Percentiles rank a stretch among this genome's conserved stretches.
phyloP scores from a whole-genome alignment of 371 early-diverging fungal species.

The Chytridium lagenaria region DNA sequence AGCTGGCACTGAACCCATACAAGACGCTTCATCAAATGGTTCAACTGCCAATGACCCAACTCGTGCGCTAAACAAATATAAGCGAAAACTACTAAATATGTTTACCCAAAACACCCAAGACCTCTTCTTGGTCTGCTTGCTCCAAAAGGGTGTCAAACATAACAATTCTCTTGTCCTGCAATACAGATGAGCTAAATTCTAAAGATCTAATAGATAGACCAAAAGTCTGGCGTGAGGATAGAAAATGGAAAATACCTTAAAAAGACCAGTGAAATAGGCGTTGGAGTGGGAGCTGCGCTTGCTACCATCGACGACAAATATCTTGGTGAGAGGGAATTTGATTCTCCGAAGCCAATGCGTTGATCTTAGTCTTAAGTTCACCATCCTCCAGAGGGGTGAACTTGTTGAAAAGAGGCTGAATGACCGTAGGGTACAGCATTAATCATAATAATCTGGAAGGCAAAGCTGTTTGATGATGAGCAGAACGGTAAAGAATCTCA shows the following conservation, averaged over 20 bases:
- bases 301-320: conserved; percentile 95
- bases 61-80: conserved; percentile 73
- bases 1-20: conserved; percentile 76
- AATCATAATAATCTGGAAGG: conserved; percentile 88
- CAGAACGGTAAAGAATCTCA: background rate
- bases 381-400: conserved; percentile 89
- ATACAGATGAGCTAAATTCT: no score
- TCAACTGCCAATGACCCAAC: conserved; percentile 95
- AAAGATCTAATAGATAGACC: no score
- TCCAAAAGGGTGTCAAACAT: conserved; percentile 95
- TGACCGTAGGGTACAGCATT: conserved; percentile 92
- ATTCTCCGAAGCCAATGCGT: conserved; percentile 84
- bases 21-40: conserved; percentile 83
- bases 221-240: no score
- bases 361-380: conserved; percentile 82
- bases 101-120: conserved; percentile 88
- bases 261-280: conserved; percentile 97
- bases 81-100: background rate
- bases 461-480: conserved; percentile 59
- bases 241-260: conserved; percentile 62
- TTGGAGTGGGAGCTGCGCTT: conserved; percentile 95
- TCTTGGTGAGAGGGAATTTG: conserved; percentile 91
- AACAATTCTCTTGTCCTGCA: conserved; percentile 90
- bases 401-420: conserved; percentile 98
- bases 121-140: conserved; percentile 83